These are phyloP conservation scores for Coccomyxa subellipsoidea DNA, from an alignment of 163 green algal species.

Conservation along the genomic window DNA sequence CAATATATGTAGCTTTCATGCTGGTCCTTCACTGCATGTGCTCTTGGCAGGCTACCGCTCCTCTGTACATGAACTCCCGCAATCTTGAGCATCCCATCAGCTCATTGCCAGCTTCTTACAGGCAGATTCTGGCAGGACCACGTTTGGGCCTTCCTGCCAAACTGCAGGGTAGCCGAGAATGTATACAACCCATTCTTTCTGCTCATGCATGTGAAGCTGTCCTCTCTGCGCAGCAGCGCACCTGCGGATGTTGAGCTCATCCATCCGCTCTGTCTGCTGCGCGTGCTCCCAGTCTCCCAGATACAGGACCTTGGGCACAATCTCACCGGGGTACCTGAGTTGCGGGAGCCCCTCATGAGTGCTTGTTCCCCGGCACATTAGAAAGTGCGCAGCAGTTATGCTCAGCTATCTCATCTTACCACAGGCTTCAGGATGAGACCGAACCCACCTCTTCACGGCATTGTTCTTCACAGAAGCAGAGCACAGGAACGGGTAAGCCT, in stretches of 20 bases:
- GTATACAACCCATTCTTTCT: too few species aligned
- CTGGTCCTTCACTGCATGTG: too few species aligned
- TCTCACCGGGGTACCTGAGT: conserved; percentile 60
- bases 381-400: too few species aligned
- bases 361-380: background rate
- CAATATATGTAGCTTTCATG: too few species aligned
- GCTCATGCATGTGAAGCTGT: background rate
- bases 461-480: conserved; percentile 33
- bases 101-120: too few species aligned
- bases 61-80: too few species aligned
- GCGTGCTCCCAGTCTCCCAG: conserved; percentile 73
- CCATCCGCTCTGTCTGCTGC: conserved; percentile 38
- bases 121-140: too few species aligned
- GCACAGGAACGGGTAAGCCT: conserved; percentile 50
- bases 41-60: too few species aligned
- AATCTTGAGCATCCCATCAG: too few species aligned
- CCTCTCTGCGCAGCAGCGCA: background rate
- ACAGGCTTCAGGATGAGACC: background rate
- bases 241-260: conserved; percentile 49
- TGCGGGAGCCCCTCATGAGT: background rate
- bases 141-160: too few species aligned
- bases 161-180: too few species aligned
- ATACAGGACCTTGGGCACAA: conserved; percentile 62
- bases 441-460: conserved; percentile 13
- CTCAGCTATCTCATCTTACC: background rate